Evolutionary conservation across 2,329 filamentous ascomycete genomes (phyloP).

Genomic region (Aspergillus nomiae): DNA sequence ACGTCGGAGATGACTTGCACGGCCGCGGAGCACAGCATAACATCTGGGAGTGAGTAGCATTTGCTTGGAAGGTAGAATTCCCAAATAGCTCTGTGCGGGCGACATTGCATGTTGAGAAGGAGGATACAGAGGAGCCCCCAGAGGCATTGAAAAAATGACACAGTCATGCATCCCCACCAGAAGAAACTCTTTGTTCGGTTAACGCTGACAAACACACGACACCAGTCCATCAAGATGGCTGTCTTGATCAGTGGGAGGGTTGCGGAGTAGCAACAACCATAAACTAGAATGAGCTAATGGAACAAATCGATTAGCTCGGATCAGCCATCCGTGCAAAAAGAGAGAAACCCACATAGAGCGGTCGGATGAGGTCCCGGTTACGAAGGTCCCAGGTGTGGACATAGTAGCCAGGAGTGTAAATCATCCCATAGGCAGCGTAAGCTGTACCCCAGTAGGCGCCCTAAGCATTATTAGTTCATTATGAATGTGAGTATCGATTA

Average conservation of each 20-base stretch:
- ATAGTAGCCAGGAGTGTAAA: conserved; percentile 21
- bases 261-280: conserved; percentile 39
- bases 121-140: conserved; percentile 33
- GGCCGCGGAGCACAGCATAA: conserved; percentile 33
- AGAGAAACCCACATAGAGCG: conserved; percentile 17
- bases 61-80: conserved; percentile 33
- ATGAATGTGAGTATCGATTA: neutral
- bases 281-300: conserved; percentile 29
- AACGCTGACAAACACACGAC: conserved; percentile 37
- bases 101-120: conserved; percentile 39
- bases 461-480: conserved; percentile 1
- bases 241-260: conserved; percentile 44
- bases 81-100: conserved; percentile 37
- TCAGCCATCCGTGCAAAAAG: neutral
- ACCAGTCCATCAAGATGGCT: conserved; percentile 49
- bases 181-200: conserved; percentile 31
- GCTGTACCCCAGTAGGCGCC: conserved; percentile 24
- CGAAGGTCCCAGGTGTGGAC: conserved; percentile 25
- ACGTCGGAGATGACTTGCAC: conserved; percentile 38
- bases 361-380: conserved; percentile 16
- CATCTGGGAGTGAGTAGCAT: conserved; percentile 31
- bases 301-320: neutral
- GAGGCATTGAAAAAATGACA: conserved; percentile 34
- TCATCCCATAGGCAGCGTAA: conserved; percentile 19
- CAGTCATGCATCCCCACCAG: conserved; percentile 37